Evolutionary conservation across 2,329 filamentous ascomycete species (phyloP).

Genomic region (Alternaria solani): DNA sequence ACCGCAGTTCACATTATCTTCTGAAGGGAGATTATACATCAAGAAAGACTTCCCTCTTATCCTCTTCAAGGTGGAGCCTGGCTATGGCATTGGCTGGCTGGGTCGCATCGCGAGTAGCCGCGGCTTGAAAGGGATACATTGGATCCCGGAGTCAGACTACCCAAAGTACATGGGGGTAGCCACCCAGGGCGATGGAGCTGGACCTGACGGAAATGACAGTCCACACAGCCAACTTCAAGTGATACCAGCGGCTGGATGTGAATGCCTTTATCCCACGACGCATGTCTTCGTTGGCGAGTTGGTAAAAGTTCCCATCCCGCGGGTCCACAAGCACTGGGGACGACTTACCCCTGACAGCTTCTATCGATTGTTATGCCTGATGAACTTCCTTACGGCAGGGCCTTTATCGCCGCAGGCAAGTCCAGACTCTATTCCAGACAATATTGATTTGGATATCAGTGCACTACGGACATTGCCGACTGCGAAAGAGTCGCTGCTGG

Average conservation of each 20-base stretch:
- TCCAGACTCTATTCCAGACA: neutral
- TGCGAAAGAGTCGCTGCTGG: neutral
- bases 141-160: neutral
- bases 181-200: neutral
- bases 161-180: neutral
- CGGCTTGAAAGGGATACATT: neutral
- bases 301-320: neutral
- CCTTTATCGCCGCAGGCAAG: neutral
- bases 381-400: neutral
- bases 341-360: neutral
- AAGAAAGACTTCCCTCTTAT: neutral
- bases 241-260: neutral
- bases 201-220: neutral
- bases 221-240: neutral
- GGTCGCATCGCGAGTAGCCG: neutral
- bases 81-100: conserved; percentile 6
- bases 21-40: neutral
- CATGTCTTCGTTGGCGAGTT: neutral
- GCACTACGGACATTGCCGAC: neutral
- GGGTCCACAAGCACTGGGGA: neutral
- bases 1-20: neutral
- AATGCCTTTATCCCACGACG: neutral
- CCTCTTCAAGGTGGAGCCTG: neutral
- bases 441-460: neutral
- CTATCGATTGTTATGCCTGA: neutral